Evolutionary conservation across 2,329 filamentous ascomycete species (phyloP), one percentile per base, ranked within the genome.

Genomic region (Penicillium sp.): DNA sequence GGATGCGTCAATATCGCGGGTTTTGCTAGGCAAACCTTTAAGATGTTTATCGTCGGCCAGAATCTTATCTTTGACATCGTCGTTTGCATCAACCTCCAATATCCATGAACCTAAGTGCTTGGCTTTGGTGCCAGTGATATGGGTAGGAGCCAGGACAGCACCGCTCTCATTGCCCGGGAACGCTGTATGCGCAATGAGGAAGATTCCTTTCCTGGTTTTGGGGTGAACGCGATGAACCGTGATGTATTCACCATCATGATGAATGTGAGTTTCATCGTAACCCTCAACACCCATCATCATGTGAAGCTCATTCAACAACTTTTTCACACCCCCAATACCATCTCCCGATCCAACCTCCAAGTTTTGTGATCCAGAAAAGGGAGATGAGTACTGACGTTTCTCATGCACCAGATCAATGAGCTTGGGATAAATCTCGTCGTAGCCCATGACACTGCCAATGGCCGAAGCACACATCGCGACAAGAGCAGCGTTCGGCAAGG

Each of bases 401-500:
- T 99, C 94, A 48, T 90, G 84, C 14, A 99, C 94, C 14, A 99
- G 81, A 63, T 99, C 91, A n/a, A 99, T 84, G 49, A 96, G 80
- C 62, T 88, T 86, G 1, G 94, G 94, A 63, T 97, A 99, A 54
- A 97, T 85, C 71, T 99, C 94, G 67, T 99, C 94, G 65, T 96
- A 97, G 1, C 94, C 94, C 85, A 97, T 96, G 43, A 97, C 94
- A 67, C 94, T 97, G 40, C 94, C 94, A 7, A 88, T 92, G 1
- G 92, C 90, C 63, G 90, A 96, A 22, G 91, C 86, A 71, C 95
- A 99, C 92, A 99, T 96, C 67, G 87, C 88, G 33, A 97, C 92
- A 4, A 99, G 80, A 5, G 94, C 94, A 44, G 92, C 92, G 65
- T 95, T 97, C 7, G 95, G 89, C 9, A 99, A 79, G 0, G 94